phyloP scores from a whole-genome alignment of 257 asterid genomes.

The Echites panduratus region DNA sequence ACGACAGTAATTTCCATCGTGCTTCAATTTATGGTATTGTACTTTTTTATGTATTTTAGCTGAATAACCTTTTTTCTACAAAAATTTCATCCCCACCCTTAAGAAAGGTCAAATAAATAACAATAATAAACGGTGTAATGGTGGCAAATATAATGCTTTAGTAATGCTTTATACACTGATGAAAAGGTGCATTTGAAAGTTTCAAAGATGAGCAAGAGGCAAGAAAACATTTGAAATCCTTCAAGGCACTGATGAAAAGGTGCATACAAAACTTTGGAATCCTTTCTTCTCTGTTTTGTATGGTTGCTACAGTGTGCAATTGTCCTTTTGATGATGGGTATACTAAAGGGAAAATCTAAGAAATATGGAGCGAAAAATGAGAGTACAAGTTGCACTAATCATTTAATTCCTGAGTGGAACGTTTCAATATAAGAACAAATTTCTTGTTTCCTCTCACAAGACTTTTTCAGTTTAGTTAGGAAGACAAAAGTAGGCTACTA shows the following conservation, averaged over 20 bases:
- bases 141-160: conserved; percentile 44
- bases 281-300: background rate
- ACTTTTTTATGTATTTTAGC: conserved; percentile 2
- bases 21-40: conserved; percentile 66
- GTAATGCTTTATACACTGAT: too few species aligned
- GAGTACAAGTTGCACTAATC: background rate
- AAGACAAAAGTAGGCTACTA: background rate
- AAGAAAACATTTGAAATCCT: conserved; percentile 51
- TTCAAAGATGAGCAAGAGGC: conserved; percentile 65
- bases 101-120: background rate
- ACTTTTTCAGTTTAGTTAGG: background rate
- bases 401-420: background rate
- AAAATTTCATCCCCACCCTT: background rate
- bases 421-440: background rate
- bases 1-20: too few species aligned
- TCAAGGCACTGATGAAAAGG: conserved; percentile 62
- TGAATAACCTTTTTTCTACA: background rate
- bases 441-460: background rate
- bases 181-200: too few species aligned
- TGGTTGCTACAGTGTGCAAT: background rate
- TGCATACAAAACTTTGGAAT: conserved; percentile 10
- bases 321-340: background rate
- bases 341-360: background rate
- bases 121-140: background rate
- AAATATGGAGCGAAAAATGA: background rate